phyloP scores from a whole-genome alignment of 2,329 filamentous ascomycete genomes.

The Byssochlamys sp. region DNA sequence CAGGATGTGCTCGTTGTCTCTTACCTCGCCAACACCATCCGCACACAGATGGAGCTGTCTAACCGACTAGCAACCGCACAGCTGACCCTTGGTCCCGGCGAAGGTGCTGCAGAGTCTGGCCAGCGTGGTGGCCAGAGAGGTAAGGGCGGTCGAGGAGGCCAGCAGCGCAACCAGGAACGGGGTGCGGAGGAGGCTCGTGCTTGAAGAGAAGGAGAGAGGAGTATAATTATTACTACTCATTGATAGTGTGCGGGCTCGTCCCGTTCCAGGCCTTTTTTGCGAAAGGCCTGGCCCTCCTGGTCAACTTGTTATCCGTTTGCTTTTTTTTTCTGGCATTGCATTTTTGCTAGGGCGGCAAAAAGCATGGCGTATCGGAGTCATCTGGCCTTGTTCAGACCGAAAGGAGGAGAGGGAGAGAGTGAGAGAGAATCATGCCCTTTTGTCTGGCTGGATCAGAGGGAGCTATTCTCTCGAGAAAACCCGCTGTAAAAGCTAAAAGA shows the following conservation, averaged over 20 bases:
- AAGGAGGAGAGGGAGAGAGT: conserved; percentile 7
- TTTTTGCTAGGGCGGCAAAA: conserved; percentile 6
- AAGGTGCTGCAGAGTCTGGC: conserved; percentile 28
- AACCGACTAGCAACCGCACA: conserved; percentile 81
- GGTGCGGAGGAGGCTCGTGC: conserved; percentile 30
- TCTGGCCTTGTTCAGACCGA: conserved; percentile 19
- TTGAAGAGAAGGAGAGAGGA: conserved; percentile 11
- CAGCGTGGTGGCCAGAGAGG: conserved; percentile 33
- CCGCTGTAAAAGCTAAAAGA: conserved; percentile 5
- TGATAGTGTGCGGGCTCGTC: conserved; percentile 12
- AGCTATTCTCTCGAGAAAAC: conserved; percentile 2
- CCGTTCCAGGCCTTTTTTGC: neutral
- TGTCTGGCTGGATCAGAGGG: conserved; percentile 1
- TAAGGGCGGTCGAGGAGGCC: conserved; percentile 27
- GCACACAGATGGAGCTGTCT: conserved; percentile 95
- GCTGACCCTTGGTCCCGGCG: conserved; percentile 49
- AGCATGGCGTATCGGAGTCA: conserved; percentile 27
- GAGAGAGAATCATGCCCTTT: conserved; percentile 3
- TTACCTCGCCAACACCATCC: conserved; percentile 96
- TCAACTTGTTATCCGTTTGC: conserved; percentile 1
- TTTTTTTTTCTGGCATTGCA: conserved; percentile 7
- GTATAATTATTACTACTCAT: conserved; percentile 16
- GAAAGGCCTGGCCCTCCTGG: neutral
- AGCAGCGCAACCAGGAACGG: conserved; percentile 31
- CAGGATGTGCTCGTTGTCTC: conserved; percentile 97